Percentiles rank a stretch among this genome's conserved stretches.
Evolutionary conservation across 106 monocot genomes (phyloP).

Genomic region (Phalaenopsis aphrodite): DNA sequence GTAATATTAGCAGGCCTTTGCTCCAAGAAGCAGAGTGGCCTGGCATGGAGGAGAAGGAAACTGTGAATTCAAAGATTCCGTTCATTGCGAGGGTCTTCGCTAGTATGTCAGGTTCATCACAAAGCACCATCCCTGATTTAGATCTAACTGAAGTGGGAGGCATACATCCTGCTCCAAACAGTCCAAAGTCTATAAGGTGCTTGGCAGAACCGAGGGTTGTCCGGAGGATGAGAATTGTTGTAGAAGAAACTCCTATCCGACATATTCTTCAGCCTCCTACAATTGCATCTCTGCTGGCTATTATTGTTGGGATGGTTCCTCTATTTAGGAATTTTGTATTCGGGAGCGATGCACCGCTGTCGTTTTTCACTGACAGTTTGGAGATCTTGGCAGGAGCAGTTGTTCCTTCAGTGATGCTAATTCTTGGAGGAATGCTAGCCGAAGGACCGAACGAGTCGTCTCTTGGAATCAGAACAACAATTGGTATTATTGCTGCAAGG

Average conservation of each 20-base stretch:
- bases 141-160: constrained; percentile 34
- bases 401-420: constrained; percentile 89
- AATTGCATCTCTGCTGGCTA: constrained; percentile 79
- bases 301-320: constrained; percentile 76
- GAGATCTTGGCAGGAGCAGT: constrained; percentile 82
- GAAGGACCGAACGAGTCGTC: constrained; percentile 82
- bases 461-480: constrained; percentile 63
- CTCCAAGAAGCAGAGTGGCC: constrained; percentile 78
- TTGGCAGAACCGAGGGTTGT: constrained; percentile 85
- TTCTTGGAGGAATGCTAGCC: constrained; percentile 84
- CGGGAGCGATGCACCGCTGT: constrained; percentile 61
- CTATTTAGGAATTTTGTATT: constrained; percentile 56
- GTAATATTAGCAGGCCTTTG: constrained; percentile 40
- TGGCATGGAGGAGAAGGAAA: constrained; percentile 57
- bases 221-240: constrained; percentile 72
- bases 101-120: constrained; percentile 52
- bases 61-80: constrained; percentile 52
- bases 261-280: constrained; percentile 95
- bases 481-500: constrained; percentile 74
- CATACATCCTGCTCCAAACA: constrained; percentile 13
- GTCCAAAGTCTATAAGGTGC: constrained; percentile 78
- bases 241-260: constrained; percentile 76
- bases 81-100: constrained; percentile 63
- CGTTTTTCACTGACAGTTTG: constrained; percentile 86
- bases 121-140: constrained; percentile 46